These are phyloP conservation scores for Hanseniaspora gamundiae DNA, from an alignment of 1,139 yeast species.

Conservation along the genomic window DNA sequence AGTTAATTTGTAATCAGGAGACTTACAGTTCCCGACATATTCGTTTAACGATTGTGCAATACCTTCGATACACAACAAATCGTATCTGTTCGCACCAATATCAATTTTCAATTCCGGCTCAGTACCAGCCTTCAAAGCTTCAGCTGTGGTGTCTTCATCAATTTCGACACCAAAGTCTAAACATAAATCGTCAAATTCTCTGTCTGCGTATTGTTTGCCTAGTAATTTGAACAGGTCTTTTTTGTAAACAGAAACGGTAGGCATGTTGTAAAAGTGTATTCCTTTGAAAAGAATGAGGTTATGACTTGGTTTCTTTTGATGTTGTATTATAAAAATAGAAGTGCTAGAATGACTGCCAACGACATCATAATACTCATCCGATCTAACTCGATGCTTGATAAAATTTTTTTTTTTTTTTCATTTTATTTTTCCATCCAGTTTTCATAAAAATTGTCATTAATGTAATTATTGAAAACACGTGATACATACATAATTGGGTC, in stretches of 20 bases:
- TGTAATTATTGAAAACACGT: too few relatives aligned
- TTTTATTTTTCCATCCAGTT: too few relatives aligned
- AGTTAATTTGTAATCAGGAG: constrained; percentile 57
- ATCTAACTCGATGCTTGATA: too few relatives aligned
- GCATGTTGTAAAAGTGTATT: constrained; percentile 69
- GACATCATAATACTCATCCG: too few relatives aligned
- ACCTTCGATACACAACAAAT: constrained; percentile 96
- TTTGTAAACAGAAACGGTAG: constrained; percentile 92
- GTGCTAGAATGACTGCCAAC: too few relatives aligned
- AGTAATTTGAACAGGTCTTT: constrained; percentile 76
- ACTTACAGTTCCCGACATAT: constrained; percentile 55
- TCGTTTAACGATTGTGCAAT: constrained; percentile 91
- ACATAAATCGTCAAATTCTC: constrained; percentile 93
- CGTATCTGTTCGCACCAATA: constrained; percentile 96
- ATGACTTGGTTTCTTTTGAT: too few relatives aligned
- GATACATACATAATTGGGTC: too few relatives aligned
- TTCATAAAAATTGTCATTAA: too few relatives aligned
- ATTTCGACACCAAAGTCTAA: constrained; percentile 95
- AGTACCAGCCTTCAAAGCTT: constrained; percentile 61
- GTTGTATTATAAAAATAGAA: too few relatives aligned
- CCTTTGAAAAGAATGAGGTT: too few relatives aligned
- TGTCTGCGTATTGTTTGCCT: constrained; percentile 71
- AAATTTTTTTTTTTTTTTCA: too few relatives aligned
- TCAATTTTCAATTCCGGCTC: constrained; percentile 96
- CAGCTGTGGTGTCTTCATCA: constrained; percentile 86